Percentiles rank a stretch among this genome's conserved stretches.
Evolutionary conservation across 805 yeast genomes (phyloP).

Genomic region (Yarrowia sp.): DNA sequence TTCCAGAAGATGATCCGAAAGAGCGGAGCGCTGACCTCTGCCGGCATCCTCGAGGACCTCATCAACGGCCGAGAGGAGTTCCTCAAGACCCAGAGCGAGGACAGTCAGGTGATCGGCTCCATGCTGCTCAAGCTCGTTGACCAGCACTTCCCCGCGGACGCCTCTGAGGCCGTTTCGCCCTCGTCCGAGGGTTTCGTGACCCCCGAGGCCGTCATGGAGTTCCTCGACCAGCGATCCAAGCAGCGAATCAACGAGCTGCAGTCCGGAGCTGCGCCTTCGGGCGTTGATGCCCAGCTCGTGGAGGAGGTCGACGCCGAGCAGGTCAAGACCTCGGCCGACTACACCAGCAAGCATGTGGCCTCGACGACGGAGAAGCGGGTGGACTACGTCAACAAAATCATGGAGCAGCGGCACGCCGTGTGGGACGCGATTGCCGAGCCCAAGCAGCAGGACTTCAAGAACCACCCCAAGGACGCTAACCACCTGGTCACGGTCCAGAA

Average conservation of each 20-base stretch:
- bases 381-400: conserved; percentile 45
- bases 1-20: no score
- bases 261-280: no score
- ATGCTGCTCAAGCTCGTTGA: conserved; percentile 12
- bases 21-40: no score
- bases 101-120: neutral
- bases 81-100: neutral
- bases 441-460: conserved; percentile 36
- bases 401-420: conserved; percentile 44
- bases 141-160: conserved; percentile 16
- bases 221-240: neutral
- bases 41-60: conserved; percentile 33
- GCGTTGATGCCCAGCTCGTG: neutral
- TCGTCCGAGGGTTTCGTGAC: conserved; percentile 3
- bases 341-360: no score
- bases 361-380: no score
- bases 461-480: conserved; percentile 31
- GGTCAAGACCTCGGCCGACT: no score
- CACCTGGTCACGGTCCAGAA: neutral
- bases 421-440: conserved; percentile 37
- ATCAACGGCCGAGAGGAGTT: neutral
- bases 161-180: neutral
- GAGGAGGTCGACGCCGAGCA: neutral
- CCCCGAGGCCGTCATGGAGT: neutral
- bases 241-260: no score